Conservation (phyloP, 495 filamentous ascomycete species). For the Rusavskia elegans region DNA sequence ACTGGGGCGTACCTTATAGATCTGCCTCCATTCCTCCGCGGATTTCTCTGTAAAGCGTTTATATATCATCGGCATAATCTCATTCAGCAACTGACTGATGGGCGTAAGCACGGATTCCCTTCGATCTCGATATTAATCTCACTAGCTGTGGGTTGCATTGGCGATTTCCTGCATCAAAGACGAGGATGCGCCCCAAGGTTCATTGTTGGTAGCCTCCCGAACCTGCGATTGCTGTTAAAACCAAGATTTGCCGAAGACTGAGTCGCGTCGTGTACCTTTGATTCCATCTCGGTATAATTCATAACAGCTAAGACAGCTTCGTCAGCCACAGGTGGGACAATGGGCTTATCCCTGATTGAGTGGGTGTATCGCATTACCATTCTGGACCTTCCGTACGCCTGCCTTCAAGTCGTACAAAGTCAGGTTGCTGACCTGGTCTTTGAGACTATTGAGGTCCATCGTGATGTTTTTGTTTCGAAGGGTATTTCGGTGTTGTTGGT, state of each 20-base stretch:
- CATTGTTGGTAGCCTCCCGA: conserved; percentile 94
- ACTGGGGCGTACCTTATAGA: conserved; percentile 58
- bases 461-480: neutral
- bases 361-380: conserved; percentile 47
- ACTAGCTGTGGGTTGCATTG: conserved; percentile 97
- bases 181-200: conserved; percentile 89
- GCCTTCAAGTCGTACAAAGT: conserved; percentile 95
- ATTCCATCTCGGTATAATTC: conserved; percentile 99
- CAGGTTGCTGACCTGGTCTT: conserved; percentile 83
- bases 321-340: conserved; percentile 10
- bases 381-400: conserved; percentile 91
- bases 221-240: conserved; percentile 36
- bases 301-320: conserved; percentile 57
- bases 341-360: neutral
- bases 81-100: conserved; percentile 79
- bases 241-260: conserved; percentile 4
- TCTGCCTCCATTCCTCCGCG: conserved; percentile 97
- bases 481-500: neutral
- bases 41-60: conserved; percentile 97
- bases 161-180: conserved; percentile 94
- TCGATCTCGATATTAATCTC: conserved; percentile 21
- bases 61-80: conserved; percentile 99
- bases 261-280: conserved; percentile 46
- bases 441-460: conserved; percentile 80
- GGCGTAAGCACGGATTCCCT: neutral